Percentiles rank a stretch among this genome's conserved stretches.
These are phyloP conservation scores for Tetrahymena malaccensis DNA, from an alignment of 73 alveolate species.

Conservation along the genomic window DNA sequence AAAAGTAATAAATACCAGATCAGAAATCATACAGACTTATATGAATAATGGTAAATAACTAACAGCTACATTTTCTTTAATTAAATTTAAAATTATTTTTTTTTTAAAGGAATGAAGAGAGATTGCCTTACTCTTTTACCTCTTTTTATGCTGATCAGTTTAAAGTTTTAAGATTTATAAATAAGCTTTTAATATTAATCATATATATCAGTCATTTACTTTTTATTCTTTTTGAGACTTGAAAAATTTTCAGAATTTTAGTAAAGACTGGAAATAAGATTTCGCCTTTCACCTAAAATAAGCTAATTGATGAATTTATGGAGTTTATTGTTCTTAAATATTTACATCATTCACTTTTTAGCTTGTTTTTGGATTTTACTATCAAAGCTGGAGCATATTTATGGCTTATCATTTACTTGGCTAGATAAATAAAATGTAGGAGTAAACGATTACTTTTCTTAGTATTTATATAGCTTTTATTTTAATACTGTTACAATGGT, in stretches of 20 bases:
- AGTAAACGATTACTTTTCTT: background rate
- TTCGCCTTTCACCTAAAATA: background rate
- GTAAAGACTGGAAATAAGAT: background rate
- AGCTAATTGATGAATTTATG: background rate
- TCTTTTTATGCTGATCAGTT: background rate
- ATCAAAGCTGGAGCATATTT: background rate
- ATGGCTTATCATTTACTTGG: background rate
- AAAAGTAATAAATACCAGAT: background rate
- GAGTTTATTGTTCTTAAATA: background rate
- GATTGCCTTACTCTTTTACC: background rate
- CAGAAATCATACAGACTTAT: background rate
- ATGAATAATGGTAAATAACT: background rate
- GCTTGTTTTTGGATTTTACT: background rate
- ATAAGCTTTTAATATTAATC: background rate
- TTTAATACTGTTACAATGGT: conserved; percentile 62
- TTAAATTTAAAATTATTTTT: background rate
- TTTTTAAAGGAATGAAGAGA: background rate
- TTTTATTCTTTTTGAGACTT: background rate
- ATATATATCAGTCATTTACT: background rate
- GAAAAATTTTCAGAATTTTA: background rate
- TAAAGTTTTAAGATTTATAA: background rate
- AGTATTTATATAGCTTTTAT: conserved; percentile 53
- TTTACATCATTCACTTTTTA: background rate
- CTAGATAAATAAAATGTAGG: background rate
- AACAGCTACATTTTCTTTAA: background rate